A percentile compares a stretch with the other conserved stretches of the same genome.
Conservation (phyloP, 192 early-diverging fungal genomes). For the Coemansia sp. region DNA sequence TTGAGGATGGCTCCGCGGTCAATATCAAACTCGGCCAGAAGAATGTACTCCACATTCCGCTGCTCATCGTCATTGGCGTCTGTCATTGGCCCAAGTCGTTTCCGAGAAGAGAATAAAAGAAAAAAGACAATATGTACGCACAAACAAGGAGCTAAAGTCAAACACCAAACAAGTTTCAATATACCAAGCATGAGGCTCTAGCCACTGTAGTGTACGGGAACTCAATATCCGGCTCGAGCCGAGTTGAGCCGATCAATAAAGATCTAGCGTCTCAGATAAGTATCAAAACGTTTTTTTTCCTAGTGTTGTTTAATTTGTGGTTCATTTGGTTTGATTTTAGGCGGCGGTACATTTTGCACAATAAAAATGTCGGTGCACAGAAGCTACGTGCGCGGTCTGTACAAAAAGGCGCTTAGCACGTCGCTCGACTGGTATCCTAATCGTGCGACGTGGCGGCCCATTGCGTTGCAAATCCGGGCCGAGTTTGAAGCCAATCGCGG, state of each 20-base stretch:
- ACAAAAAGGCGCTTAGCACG: conserved; percentile 77
- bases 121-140: not conserved
- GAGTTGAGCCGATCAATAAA: not conserved
- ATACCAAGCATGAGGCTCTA: not conserved
- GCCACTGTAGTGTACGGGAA: not conserved
- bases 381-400: conserved; percentile 75
- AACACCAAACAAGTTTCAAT: too few species aligned
- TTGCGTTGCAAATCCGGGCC: conserved; percentile 77
- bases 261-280: not conserved
- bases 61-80: conserved; percentile 22
- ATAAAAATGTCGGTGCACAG: conserved; percentile 59
- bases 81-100: conserved; percentile 10
- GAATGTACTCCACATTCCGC: conserved; percentile 75
- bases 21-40: conserved; percentile 94
- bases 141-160: not conserved
- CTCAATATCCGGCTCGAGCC: not conserved
- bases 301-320: not conserved
- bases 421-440: conserved; percentile 89
- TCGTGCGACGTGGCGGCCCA: conserved; percentile 72
- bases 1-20: conserved; percentile 85
- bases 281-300: too few species aligned
- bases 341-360: not conserved
- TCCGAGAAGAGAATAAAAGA: conserved; percentile 12
- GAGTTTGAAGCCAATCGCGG: conserved; percentile 80
- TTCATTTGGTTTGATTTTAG: not conserved